Conservation (phyloP, 306 rosid species). For the Fragaria iinumae region DNA sequence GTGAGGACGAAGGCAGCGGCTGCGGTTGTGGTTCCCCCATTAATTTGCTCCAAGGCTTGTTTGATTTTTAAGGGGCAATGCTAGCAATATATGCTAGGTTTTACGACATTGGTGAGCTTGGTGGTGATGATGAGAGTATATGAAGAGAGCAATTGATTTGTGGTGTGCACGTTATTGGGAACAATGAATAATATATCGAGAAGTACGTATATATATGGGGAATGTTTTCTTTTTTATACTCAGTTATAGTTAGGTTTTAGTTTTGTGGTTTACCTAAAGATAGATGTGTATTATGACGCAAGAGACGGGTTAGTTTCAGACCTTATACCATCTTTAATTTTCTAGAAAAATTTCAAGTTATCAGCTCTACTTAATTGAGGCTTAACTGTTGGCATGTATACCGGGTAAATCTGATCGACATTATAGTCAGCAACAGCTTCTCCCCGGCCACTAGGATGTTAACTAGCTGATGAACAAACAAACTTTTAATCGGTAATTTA, state of each 20-base stretch:
- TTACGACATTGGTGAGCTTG: slow-evolving; percentile 4
- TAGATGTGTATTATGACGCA: neutral
- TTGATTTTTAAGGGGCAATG: neutral
- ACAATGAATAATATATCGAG: neutral
- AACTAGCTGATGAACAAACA: neutral
- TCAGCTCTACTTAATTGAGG: neutral
- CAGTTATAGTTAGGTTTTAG: slow-evolving; percentile 13
- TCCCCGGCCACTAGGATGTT: neutral
- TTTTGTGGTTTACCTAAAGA: slow-evolving; percentile 2
- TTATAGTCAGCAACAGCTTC: neutral
- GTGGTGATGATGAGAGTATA: neutral
- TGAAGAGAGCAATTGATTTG: neutral
- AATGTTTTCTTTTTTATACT: slow-evolving; percentile 12
- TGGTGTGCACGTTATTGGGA: slow-evolving; percentile 18
- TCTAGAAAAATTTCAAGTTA: neutral
- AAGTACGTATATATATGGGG: neutral
- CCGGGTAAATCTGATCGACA: neutral
- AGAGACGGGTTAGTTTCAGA: neutral
- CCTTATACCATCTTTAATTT: no score
- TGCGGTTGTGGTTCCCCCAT: slow-evolving; percentile 8
- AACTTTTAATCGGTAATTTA: neutral
- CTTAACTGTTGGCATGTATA: slow-evolving; percentile 10
- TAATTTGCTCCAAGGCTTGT: neutral
- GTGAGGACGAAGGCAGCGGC: neutral
- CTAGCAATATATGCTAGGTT: neutral